Conservation (phyloP, 176 grass and related monocot species). For the Bonia amplexicaulis region DNA sequence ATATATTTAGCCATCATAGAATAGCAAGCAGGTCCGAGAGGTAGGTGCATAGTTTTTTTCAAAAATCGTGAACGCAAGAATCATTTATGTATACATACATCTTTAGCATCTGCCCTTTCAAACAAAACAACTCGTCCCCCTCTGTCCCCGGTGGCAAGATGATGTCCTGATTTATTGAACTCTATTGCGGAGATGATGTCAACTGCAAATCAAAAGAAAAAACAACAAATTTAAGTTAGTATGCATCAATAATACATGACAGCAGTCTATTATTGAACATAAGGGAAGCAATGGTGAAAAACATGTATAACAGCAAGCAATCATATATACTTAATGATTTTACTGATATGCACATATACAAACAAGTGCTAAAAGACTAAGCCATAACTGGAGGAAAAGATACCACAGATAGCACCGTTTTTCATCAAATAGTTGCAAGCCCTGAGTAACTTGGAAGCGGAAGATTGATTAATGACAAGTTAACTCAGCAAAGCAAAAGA, state of each 20-base stretch:
- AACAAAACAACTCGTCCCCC: slow-evolving; percentile 98
- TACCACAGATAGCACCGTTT: neutral
- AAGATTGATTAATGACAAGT: neutral
- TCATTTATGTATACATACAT: slow-evolving; percentile 54
- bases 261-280: neutral
- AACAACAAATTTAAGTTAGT: slow-evolving; percentile 8
- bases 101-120: slow-evolving; percentile 76
- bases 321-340: neutral
- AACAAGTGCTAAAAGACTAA: neutral
- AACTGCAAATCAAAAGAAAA: slow-evolving; percentile 48
- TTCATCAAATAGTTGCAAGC: neutral
- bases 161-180: slow-evolving; percentile 92
- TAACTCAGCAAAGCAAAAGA: neutral
- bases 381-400: neutral
- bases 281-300: slow-evolving; percentile 2
- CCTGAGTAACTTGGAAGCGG: neutral
- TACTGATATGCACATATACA: neutral
- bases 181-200: slow-evolving; percentile 99
- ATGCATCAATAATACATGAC: neutral
- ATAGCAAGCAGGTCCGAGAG: neutral
- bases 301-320: slow-evolving; percentile 10
- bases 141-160: slow-evolving; percentile 98
- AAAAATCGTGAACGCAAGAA: neutral
- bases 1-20: slow-evolving; percentile 28
- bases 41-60: neutral